phyloP scores from a whole-genome alignment of 116 monocot species.

The Papilionanthe hybrid region DNA sequence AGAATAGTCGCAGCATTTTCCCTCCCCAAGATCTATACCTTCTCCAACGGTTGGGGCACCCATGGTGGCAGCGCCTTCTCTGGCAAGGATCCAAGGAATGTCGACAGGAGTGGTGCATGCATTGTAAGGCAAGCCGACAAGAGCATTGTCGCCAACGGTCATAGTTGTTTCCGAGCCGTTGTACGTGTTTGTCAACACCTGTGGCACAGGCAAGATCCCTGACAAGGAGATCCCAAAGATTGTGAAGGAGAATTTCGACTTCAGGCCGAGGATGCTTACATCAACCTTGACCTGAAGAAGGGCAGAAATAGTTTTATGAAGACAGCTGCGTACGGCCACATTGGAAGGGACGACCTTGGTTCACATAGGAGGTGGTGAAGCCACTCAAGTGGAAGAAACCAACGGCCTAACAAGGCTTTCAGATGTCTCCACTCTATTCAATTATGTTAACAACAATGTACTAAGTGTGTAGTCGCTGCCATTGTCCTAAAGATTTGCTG shows the following conservation, averaged over 20 bases:
- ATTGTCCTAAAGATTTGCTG: too few relatives aligned
- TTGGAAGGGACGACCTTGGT: slow-evolving; percentile 39
- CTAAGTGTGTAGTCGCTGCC: too few relatives aligned
- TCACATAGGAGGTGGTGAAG: slow-evolving; percentile 42
- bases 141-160: slow-evolving; percentile 33
- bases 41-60: slow-evolving; percentile 20
- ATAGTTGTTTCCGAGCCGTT: slow-evolving; percentile 35
- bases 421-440: too few relatives aligned
- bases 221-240: slow-evolving; percentile 28
- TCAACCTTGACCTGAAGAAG: slow-evolving; percentile 22
- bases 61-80: slow-evolving; percentile 17
- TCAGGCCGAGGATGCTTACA: slow-evolving; percentile 26
- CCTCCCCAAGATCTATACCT: too few relatives aligned
- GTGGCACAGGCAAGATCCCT: slow-evolving; percentile 27
- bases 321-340: slow-evolving; percentile 29
- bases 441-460: too few relatives aligned
- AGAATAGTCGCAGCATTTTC: too few relatives aligned
- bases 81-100: slow-evolving; percentile 20
- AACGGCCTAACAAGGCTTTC: slow-evolving; percentile 1
- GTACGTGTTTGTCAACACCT: slow-evolving; percentile 32
- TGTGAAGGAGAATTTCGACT: slow-evolving; percentile 30
- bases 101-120: slow-evolving; percentile 26
- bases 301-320: slow-evolving; percentile 21
- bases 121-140: slow-evolving; percentile 33
- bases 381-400: slow-evolving; percentile 27